Conservation (phyloP, 2,329 filamentous ascomycete species). For the Penicillium sp. region DNA sequence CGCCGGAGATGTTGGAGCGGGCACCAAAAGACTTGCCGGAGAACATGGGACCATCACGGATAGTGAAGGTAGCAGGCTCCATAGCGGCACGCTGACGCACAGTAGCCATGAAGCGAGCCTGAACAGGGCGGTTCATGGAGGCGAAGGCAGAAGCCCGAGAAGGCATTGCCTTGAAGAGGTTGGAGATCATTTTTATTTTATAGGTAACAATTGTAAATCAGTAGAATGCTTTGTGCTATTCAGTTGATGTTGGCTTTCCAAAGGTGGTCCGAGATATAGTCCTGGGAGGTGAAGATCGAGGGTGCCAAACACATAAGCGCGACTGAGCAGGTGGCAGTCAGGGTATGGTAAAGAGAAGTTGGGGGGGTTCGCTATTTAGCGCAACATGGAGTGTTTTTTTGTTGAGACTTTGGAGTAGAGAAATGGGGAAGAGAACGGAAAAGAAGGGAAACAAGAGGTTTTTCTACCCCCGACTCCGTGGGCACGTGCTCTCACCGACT, state of each 20-base stretch:
- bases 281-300: constrained; percentile 83
- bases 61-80: constrained; percentile 88
- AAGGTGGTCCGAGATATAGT: constrained; percentile 68
- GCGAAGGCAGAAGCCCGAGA: constrained; percentile 47
- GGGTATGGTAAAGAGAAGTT: constrained; percentile 18
- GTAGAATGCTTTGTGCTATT: constrained; percentile 25
- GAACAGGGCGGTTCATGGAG: constrained; percentile 35
- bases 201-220: constrained; percentile 12
- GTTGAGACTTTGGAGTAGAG: constrained; percentile 12
- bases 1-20: constrained; percentile 92
- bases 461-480: constrained; percentile 20
- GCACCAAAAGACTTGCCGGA: constrained; percentile 95
- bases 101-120: constrained; percentile 58
- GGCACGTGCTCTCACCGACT: constrained; percentile 34
- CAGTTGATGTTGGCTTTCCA: constrained; percentile 65
- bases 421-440: constrained; percentile 11
- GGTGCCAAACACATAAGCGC: constrained; percentile 83
- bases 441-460: constrained; percentile 16
- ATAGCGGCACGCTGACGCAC: constrained; percentile 67
- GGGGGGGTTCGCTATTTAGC: constrained; percentile 22
- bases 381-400: constrained; percentile 27
- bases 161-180: constrained; percentile 53
- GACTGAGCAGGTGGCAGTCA: constrained; percentile 44
- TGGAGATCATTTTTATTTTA: constrained; percentile 52
- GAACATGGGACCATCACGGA: constrained; percentile 93